Percentiles rank a stretch among this genome's conserved stretches.
Conservation (phyloP, 1,284 basidiomycete genomes). For the Heterobasidion irregulare region DNA sequence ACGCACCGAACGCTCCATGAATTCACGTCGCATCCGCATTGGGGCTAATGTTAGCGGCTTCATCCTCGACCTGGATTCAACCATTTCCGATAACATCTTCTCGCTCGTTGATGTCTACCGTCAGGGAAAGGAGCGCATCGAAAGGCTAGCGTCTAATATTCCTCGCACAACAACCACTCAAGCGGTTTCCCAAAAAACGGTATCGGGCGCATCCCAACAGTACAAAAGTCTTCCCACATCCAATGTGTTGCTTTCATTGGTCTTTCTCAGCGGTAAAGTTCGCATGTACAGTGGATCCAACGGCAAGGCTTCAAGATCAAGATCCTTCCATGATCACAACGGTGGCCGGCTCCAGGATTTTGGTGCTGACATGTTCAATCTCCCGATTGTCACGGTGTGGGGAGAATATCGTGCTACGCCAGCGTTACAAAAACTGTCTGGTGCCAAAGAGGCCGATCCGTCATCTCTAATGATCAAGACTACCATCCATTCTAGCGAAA, state of each 20-base stretch:
- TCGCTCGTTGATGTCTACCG: conserved; percentile 81
- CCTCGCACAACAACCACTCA: conserved; percentile 33
- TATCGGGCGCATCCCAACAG: conserved; percentile 16
- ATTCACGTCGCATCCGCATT: conserved; percentile 54
- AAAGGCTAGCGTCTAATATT: conserved; percentile 43
- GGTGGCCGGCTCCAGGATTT: conserved; percentile 40
- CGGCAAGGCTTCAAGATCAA: conserved; percentile 25
- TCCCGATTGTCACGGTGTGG: conserved; percentile 82
- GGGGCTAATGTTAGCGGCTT: conserved; percentile 80
- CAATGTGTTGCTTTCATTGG: conserved; percentile 64
- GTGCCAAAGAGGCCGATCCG: conserved; percentile 27
- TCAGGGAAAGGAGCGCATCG: conserved; percentile 72
- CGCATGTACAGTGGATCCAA: conserved; percentile 47
- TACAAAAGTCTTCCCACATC: conserved; percentile 39
- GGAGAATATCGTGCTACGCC: conserved; percentile 65
- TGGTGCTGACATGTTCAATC: conserved; percentile 56
- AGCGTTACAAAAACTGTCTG: conserved; percentile 26
- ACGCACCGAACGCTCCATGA: conserved; percentile 42
- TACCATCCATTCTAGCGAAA: conserved; percentile 81
- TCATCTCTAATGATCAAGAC: conserved; percentile 67
- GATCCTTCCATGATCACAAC: conserved; percentile 29
- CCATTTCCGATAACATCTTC: conserved; percentile 73
- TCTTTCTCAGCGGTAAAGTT: conserved; percentile 77
- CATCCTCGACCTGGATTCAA: conserved; percentile 77
- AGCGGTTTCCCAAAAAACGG: conserved; percentile 14